Percentiles rank a stretch among this genome's conserved stretches.
These are phyloP conservation scores for Pleurotus salmoneostramineus DNA, from an alignment of 768 basidiomycete species.

Conservation along the genomic window DNA sequence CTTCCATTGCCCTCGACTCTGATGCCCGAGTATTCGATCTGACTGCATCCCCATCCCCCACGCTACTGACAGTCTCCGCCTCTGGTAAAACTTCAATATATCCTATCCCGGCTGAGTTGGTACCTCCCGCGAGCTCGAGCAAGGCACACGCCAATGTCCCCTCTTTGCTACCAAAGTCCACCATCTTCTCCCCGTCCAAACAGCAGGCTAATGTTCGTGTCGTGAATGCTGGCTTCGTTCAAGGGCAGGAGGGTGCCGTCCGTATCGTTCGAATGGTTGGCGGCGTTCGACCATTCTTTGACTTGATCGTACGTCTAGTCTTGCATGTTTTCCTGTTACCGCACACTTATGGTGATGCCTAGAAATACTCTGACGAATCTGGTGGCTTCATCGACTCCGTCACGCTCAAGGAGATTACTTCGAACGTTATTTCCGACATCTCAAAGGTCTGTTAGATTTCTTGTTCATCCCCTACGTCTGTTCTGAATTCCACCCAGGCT, in stretches of 20 bases:
- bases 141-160: conserved; percentile 41
- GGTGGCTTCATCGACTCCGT: neutral
- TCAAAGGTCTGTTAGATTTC: neutral
- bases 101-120: conserved; percentile 45
- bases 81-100: conserved; percentile 59
- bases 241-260: conserved; percentile 36
- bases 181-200: conserved; percentile 36
- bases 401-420: neutral
- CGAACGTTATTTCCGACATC: neutral
- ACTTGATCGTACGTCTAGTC: conserved; percentile 45
- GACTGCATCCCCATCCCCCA: conserved; percentile 22
- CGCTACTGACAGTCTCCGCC: conserved; percentile 51
- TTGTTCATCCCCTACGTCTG: neutral
- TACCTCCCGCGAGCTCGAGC: conserved; percentile 31
- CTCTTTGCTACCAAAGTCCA: conserved; percentile 51
- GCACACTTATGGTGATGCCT: conserved; percentile 1
- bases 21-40: conserved; percentile 46
- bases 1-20: conserved; percentile 61
- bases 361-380: neutral
- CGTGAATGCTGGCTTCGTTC: conserved; percentile 42
- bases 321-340: conserved; percentile 2
- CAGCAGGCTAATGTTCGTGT: conserved; percentile 31
- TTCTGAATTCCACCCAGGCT: conserved; percentile 24
- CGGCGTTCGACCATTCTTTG: conserved; percentile 57
- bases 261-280: conserved; percentile 51